A percentile compares a stretch with the other conserved stretches of the same genome.
Evolutionary conservation across 768 basidiomycete species (phyloP).

Genomic region (Boletus tomentosulus): DNA sequence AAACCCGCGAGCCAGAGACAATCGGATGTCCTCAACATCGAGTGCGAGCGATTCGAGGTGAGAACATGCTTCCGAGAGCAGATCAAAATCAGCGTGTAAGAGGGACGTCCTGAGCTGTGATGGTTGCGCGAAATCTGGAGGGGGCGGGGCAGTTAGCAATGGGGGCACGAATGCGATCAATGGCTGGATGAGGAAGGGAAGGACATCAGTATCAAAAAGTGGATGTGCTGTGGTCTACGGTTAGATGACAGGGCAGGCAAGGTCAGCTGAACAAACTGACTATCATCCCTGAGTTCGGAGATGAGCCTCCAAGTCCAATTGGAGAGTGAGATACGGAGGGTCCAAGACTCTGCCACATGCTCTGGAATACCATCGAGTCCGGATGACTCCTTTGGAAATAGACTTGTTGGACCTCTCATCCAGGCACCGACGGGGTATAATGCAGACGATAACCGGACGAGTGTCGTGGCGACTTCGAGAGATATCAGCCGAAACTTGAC

Average conservation of each 20-base stretch:
- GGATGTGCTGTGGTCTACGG: slow-evolving; percentile 39
- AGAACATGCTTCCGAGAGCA: slow-evolving; percentile 70
- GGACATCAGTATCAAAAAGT: slow-evolving; percentile 56
- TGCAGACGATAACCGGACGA: slow-evolving; percentile 61
- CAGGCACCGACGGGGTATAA: slow-evolving; percentile 76
- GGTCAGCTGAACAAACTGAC: slow-evolving; percentile 35
- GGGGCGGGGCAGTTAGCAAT: slow-evolving; percentile 34
- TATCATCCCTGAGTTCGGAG: slow-evolving; percentile 69
- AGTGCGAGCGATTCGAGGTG: slow-evolving; percentile 73
- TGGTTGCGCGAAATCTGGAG: slow-evolving; percentile 36
- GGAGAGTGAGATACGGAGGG: slow-evolving; percentile 56
- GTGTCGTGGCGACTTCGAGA: slow-evolving; percentile 61
- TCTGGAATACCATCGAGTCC: slow-evolving; percentile 20
- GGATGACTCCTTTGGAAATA: slow-evolving; percentile 21
- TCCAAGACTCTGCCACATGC: slow-evolving; percentile 55
- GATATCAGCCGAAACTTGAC: slow-evolving; percentile 66
- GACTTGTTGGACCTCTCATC: slow-evolving; percentile 34
- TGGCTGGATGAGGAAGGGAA: slow-evolving; percentile 59
- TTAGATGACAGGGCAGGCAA: background rate
- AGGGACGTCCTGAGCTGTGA: slow-evolving; percentile 43
- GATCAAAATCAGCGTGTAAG: slow-evolving; percentile 63
- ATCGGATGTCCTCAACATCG: slow-evolving; percentile 73
- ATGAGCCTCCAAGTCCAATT: slow-evolving; percentile 78
- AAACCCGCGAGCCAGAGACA: slow-evolving; percentile 64
- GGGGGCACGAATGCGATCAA: slow-evolving; percentile 62